These are phyloP conservation scores for Linanthus parryae DNA, from an alignment of 148 eudicot genomes.

Conservation along the genomic window DNA sequence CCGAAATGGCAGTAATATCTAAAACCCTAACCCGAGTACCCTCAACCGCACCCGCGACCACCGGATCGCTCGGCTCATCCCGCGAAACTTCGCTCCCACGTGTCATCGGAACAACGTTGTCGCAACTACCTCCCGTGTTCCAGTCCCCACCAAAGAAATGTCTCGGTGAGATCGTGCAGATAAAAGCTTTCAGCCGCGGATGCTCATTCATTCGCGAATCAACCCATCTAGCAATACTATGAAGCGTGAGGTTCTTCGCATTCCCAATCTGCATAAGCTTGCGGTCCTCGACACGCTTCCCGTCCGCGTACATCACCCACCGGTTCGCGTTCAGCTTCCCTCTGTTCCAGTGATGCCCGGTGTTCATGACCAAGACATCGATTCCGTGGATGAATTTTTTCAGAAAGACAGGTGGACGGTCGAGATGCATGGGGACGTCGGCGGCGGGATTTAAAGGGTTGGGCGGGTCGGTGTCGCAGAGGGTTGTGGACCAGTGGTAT, in stretches of 20 bases:
- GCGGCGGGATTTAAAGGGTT: constrained; percentile 24
- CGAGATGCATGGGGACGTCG: constrained; percentile 56
- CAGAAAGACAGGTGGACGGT: constrained; percentile 48
- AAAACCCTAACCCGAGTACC: constrained; percentile 45
- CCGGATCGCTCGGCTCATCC: constrained; percentile 45
- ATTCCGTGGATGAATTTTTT: constrained; percentile 24
- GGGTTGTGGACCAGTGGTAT: constrained; percentile 53
- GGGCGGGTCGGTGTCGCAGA: constrained; percentile 41
- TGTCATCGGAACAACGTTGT: constrained; percentile 47
- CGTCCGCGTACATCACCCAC: constrained; percentile 57
- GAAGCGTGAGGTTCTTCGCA: constrained; percentile 48
- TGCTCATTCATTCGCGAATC: constrained; percentile 39
- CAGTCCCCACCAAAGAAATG: constrained; percentile 63
- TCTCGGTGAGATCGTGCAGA: constrained; percentile 55
- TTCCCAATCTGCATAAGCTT: constrained; percentile 40
- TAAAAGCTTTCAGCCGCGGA: constrained; percentile 43
- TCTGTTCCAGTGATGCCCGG: constrained; percentile 65
- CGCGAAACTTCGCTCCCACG: constrained; percentile 41
- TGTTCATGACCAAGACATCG: constrained; percentile 52
- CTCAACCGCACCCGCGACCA: constrained; percentile 40
- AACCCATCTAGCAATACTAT: constrained; percentile 39
- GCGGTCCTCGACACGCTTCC: constrained; percentile 33
- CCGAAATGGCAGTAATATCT: constrained; percentile 52
- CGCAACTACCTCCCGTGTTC: constrained; percentile 65
- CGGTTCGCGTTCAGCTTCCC: constrained; percentile 49